Percentiles rank a stretch among this genome's conserved stretches.
Conservation (phyloP, 306 rosid species). For the Malus fusca region DNA sequence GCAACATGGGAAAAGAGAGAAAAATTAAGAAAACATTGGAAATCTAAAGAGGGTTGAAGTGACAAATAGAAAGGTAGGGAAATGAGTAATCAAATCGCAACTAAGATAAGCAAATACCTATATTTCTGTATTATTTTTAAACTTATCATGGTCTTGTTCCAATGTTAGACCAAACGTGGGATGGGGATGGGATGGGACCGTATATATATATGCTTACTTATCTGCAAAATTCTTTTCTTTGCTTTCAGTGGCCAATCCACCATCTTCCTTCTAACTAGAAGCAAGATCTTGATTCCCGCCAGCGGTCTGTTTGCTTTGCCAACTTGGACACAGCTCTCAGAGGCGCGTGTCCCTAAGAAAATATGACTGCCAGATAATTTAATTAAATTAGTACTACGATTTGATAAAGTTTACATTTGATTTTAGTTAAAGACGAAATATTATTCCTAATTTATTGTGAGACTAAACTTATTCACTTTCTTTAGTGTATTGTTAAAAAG, state of each 20-base stretch:
- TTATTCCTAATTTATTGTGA: no score
- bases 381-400: neutral
- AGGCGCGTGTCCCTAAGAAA: neutral
- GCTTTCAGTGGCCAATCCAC: neutral
- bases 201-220: no score
- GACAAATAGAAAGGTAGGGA: neutral
- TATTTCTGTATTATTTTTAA: no score
- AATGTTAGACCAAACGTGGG: neutral
- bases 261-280: neutral
- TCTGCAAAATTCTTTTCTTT: neutral
- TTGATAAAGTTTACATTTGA: no score
- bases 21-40: neutral
- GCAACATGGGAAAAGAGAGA: neutral
- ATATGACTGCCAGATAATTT: neutral
- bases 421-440: accelerated
- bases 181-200: no score
- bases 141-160: neutral
- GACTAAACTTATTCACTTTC: accelerated
- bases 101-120: neutral
- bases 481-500: no score
- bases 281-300: neutral
- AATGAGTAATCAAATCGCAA: neutral
- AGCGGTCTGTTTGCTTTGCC: neutral
- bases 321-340: neutral
- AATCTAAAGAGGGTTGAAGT: neutral